These are phyloP conservation scores for Dryas octopetala DNA, from an alignment of 306 rosid species.

Conservation along the genomic window DNA sequence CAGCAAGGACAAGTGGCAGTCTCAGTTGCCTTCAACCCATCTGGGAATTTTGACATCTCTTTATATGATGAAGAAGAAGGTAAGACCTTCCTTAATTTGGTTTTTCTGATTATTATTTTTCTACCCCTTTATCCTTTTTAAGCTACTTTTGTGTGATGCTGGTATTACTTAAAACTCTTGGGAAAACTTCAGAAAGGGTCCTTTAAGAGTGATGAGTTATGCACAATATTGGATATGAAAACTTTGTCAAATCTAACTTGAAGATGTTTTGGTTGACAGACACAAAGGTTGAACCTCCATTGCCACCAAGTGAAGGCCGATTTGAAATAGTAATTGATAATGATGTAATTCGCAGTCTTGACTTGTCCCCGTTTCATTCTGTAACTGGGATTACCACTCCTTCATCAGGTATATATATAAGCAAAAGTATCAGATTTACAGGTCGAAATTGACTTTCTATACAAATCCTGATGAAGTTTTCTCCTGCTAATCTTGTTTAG, in stretches of 20 bases:
- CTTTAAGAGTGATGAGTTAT: too few relatives aligned
- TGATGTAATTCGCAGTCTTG: conserved; percentile 54
- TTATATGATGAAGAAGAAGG: conserved; percentile 58
- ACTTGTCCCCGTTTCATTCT: conserved; percentile 68
- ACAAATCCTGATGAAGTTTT: conserved; percentile 16
- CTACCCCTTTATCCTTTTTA: background rate
- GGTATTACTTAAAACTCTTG: too few relatives aligned
- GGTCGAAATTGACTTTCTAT: background rate
- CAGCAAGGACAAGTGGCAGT: conserved; percentile 45
- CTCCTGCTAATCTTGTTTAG: conserved; percentile 40
- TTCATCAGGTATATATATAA: conserved; percentile 47
- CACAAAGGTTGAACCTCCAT: conserved; percentile 56
- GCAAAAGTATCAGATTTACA: background rate
- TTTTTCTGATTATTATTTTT: background rate
- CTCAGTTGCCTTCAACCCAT: conserved; percentile 85
- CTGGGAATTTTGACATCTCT: conserved; percentile 82
- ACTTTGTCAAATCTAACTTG: background rate
- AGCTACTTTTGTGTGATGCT: background rate
- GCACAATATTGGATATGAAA: background rate
- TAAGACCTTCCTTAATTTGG: conserved; percentile 16
- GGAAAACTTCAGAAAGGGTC: background rate
- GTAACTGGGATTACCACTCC: conserved; percentile 78
- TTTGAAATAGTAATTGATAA: conserved; percentile 65
- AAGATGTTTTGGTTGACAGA: conserved; percentile 33
- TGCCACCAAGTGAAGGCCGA: conserved; percentile 88